Conservation (phyloP, 345 rosid genomes). For the Linum tenue region DNA sequence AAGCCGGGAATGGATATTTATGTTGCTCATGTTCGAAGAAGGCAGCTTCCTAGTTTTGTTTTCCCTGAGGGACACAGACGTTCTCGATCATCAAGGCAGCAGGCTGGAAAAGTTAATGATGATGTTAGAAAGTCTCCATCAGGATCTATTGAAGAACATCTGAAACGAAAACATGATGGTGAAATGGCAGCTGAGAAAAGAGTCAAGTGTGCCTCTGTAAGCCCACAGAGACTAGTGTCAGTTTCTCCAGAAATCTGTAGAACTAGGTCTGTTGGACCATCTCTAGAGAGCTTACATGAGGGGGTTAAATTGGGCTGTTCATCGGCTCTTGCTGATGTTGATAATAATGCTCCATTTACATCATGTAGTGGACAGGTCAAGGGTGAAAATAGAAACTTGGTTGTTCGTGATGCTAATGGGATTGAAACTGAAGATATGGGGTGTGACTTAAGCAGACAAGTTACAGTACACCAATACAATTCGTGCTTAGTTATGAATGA, state of each 20-base stretch:
- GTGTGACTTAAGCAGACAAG: constrained; percentile 16
- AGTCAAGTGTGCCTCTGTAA: constrained; percentile 34
- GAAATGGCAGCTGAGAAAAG: constrained; percentile 32
- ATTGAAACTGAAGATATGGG: constrained; percentile 18
- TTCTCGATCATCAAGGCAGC: constrained; percentile 31
- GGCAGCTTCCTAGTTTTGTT: constrained; percentile 1
- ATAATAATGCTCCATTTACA: constrained; percentile 13
- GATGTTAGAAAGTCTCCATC: constrained; percentile 26
- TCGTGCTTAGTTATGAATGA: constrained; percentile 23
- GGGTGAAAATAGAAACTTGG: constrained; percentile 16
- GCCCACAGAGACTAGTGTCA: constrained; percentile 36
- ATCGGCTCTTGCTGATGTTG: constrained; percentile 14
- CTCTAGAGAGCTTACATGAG: constrained; percentile 27
- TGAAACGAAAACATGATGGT: constrained; percentile 38
- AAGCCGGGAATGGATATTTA: constrained; percentile 5
- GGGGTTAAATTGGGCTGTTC: constrained; percentile 20
- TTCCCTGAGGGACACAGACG: constrained; percentile 2
- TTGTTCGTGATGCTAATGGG: constrained; percentile 6
- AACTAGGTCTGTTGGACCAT: constrained; percentile 28
- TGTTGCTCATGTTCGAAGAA: constrained; percentile 5
- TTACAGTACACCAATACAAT: constrained; percentile 21
- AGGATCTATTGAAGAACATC: constrained; percentile 37
- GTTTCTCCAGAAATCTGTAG: constrained; percentile 38
- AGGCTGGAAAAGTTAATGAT: constrained; percentile 36
- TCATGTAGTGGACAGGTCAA: constrained; percentile 21